Evolutionary conservation across 768 basidiomycete species (phyloP), one percentile per base, ranked within the genome.

Genomic region (Phanerochaete carnosa): DNA sequence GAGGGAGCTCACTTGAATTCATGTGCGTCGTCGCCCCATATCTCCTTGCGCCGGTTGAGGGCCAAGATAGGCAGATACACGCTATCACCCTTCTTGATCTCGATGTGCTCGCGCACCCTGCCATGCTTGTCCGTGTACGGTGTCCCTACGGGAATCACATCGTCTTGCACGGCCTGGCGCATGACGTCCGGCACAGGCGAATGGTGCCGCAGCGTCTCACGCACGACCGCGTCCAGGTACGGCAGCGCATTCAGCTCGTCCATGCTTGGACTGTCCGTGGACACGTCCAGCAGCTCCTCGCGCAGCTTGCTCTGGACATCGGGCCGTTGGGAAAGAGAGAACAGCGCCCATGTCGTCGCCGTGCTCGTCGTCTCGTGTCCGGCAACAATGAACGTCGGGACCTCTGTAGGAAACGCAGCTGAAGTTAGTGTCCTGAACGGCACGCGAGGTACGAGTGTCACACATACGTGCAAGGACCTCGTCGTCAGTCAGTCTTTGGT

Each of bases 11-110:
- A 49, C 66, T 64, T 63, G 75, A 89, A 89, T 58, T 74, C 73
- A 39, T 76, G 65, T 9, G 86, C 84, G 67, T 90, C 85, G 19
- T 76, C 74, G 8, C 89, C 89, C 83, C 86, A 91, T n/a, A 88
- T 70, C 29, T 72, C 72, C 57, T 64, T 61, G 61, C 75, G 76
- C 64, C 80, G 78, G 69, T 90, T 87, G 66, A 86, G 76, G 0
- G 82, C 78, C 58, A 79, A 76, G 43, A 85, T 83, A 3, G 83
- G 82, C 52, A 89, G 76, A 35, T 39, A 28, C 3, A 74, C 60
- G 2, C 37, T 30, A 33, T 72, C 71, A 28, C 68, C 69, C 55
- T 69, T 67, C 33, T 26, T 47, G 19, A 72, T 58, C 15, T 57
- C 64, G 51, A 71, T 59, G 54, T 52, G 55, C 37, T 70, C 51